These are phyloP conservation scores for Cyclocybe aegerita DNA, from an alignment of 768 basidiomycete species.

Conservation along the genomic window DNA sequence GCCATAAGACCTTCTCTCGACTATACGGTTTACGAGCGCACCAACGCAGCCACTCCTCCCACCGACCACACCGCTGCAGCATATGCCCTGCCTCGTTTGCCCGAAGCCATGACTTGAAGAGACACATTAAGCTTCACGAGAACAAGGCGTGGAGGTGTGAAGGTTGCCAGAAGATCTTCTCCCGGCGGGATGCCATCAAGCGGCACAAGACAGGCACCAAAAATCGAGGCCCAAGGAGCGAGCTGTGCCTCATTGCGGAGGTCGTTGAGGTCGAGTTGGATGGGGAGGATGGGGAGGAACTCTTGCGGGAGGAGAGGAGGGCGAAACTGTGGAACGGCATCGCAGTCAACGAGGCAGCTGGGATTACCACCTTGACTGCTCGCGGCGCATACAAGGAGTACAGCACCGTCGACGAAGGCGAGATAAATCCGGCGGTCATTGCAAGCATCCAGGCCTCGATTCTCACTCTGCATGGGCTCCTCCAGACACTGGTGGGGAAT, in stretches of 20 bases:
- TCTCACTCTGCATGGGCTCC: constrained; percentile 50
- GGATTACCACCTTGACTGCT: constrained; percentile 16
- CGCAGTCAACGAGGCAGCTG: constrained; percentile 39
- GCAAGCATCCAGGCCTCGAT: constrained; percentile 50
- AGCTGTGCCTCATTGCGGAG: constrained; percentile 55
- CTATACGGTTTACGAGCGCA: constrained; percentile 72
- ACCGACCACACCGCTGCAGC: constrained; percentile 65
- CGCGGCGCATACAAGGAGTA: constrained; percentile 23
- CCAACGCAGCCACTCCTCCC: constrained; percentile 61
- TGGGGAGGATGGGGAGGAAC: constrained; percentile 39
- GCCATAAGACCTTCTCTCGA: constrained; percentile 68
- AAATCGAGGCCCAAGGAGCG: constrained; percentile 47
- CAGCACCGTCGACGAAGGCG: constrained; percentile 57
- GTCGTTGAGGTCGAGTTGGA: constrained; percentile 60
- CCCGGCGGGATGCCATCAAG: constrained; percentile 77
- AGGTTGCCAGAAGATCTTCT: constrained; percentile 75
- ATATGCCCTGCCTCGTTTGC: constrained; percentile 75
- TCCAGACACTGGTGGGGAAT: constrained; percentile 58
- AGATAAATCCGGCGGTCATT: constrained; percentile 50
- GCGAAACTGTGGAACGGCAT: constrained; percentile 67
- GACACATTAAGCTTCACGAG: constrained; percentile 73
- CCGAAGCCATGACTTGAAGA: constrained; percentile 77
- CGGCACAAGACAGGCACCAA: constrained; percentile 68
- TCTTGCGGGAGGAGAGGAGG: constrained; percentile 57
- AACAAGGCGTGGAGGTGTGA: constrained; percentile 72